Evolutionary conservation across 805 yeast species (phyloP).

Genomic region (Debaryomyces tyrocola): DNA sequence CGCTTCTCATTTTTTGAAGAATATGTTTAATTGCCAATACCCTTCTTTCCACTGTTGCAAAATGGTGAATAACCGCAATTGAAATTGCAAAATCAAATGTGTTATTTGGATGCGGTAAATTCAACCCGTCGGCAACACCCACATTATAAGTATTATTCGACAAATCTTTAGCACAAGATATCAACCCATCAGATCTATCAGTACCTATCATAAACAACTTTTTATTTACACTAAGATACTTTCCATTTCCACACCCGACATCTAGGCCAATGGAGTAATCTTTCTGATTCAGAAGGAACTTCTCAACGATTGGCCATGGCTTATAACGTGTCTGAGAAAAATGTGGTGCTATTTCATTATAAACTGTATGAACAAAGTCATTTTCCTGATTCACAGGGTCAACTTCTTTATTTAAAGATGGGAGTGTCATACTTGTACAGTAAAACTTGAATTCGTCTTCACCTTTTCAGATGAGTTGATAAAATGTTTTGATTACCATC

Average conservation of each 20-base stretch:
- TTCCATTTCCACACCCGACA: conserved; percentile 97
- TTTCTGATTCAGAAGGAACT: conserved; percentile 51
- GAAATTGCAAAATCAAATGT: conserved; percentile 84
- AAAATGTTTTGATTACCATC: conserved; percentile 6
- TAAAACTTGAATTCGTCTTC: too few relatives aligned
- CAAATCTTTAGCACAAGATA: conserved; percentile 58
- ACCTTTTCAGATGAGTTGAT: too few relatives aligned
- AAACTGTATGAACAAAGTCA: conserved; percentile 84
- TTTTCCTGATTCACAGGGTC: conserved; percentile 66
- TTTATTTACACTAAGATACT: conserved; percentile 73
- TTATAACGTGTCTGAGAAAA: conserved; percentile 92
- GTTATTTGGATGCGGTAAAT: conserved; percentile 37
- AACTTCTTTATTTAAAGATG: conserved; percentile 24
- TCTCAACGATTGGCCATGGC: conserved; percentile 96
- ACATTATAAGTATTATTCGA: conserved; percentile 48
- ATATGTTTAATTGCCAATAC: conserved; percentile 72
- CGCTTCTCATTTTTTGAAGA: conserved; percentile 52
- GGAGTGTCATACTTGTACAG: conserved; percentile 22
- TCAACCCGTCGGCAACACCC: conserved; percentile 79
- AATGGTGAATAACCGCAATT: conserved; percentile 95
- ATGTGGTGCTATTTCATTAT: conserved; percentile 88
- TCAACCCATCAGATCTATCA: conserved; percentile 69
- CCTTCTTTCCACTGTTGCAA: conserved; percentile 81
- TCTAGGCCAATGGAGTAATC: conserved; percentile 78
- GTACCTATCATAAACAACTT: conserved; percentile 71